phyloP scores from a whole-genome alignment of 257 asterid genomes.

The Ajuga chamaepitys region DNA sequence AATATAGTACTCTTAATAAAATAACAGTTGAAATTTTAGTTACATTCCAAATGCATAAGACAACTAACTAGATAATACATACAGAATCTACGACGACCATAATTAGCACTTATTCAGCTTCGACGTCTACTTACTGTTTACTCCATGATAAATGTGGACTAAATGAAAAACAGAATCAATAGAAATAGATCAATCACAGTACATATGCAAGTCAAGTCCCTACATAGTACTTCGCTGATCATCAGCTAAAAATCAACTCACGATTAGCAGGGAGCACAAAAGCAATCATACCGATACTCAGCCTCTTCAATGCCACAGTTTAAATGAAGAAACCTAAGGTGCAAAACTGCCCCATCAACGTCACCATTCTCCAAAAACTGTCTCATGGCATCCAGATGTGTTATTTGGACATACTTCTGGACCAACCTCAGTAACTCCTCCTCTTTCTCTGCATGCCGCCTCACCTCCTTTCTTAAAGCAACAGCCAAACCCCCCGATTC shows the following conservation, averaged over 20 bases:
- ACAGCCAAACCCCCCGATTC: conserved; percentile 56
- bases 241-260: conserved; percentile 10
- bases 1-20: too few relatives aligned
- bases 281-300: conserved; percentile 65
- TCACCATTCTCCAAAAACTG: conserved; percentile 49
- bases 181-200: neutral
- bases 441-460: conserved; percentile 32
- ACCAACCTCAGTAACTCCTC: conserved; percentile 54
- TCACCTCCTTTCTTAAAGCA: conserved; percentile 39
- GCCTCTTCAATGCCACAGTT: conserved; percentile 61
- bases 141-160: neutral
- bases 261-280: conserved; percentile 4
- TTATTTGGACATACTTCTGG: conserved; percentile 65
- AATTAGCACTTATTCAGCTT: neutral
- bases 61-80: neutral
- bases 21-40: neutral
- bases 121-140: neutral
- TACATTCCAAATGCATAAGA: neutral
- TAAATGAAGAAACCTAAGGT: conserved; percentile 70
- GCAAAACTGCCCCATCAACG: conserved; percentile 53
- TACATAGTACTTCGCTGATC: neutral
- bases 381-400: conserved; percentile 73
- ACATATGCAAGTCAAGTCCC: conserved; percentile 4
- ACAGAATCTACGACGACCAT: neutral
- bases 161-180: neutral